phyloP scores from a whole-genome alignment of 208 protist species.

The Vickermania spadyakhi region DNA sequence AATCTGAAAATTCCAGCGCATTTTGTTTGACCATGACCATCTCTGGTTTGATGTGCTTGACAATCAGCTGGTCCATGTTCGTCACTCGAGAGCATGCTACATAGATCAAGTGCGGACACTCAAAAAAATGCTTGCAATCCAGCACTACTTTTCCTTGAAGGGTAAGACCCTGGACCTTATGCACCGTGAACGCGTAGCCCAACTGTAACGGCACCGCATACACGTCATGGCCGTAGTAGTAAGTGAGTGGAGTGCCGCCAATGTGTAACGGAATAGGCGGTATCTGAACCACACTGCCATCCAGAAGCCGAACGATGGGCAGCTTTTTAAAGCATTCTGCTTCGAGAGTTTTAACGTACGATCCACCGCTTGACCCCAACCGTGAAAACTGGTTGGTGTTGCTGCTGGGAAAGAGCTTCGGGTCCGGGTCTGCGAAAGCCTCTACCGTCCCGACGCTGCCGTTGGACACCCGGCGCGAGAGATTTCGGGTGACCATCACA shows the following conservation, averaged over 20 bases:
- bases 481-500: conserved; percentile 87
- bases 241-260: conserved; percentile 60
- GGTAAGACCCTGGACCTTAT: conserved; percentile 89
- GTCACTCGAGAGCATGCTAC: conserved; percentile 82
- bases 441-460: conserved; percentile 84
- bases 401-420: conserved; percentile 42
- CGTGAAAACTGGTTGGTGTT: conserved; percentile 16
- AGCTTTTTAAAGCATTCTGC: conserved; percentile 41
- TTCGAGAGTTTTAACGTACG: background rate
- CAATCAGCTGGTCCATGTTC: conserved; percentile 72
- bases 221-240: conserved; percentile 81
- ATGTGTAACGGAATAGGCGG: conserved; percentile 44
- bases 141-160: conserved; percentile 75
- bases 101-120: conserved; percentile 86
- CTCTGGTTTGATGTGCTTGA: conserved; percentile 49
- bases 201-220: conserved; percentile 73
- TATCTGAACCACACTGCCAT: conserved; percentile 69
- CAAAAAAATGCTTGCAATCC: conserved; percentile 81
- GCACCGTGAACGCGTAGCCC: conserved; percentile 87
- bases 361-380: background rate
- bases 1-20: conserved; percentile 61
- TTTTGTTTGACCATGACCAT: conserved; percentile 75
- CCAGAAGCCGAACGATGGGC: conserved; percentile 73
- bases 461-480: conserved; percentile 79
- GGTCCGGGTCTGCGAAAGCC: conserved; percentile 61